Evolutionary conservation across 164 flowering plant genomes (phyloP).

Genomic region (Annona squamosa): DNA sequence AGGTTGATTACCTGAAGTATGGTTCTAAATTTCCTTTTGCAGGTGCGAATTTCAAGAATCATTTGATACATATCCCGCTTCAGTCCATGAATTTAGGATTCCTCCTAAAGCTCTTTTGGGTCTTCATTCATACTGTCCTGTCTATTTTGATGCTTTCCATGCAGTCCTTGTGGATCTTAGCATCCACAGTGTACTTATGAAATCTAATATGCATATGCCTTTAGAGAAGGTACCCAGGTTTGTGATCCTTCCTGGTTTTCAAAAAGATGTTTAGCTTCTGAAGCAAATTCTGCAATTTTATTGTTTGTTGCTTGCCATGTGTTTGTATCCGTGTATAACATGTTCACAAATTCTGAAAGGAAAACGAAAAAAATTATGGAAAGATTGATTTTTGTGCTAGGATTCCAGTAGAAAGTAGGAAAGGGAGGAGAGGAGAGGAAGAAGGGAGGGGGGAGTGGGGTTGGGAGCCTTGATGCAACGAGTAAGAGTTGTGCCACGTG

Average conservation of each 20-base stretch:
- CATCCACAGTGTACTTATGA: slow-evolving; percentile 59
- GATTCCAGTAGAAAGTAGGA: no score
- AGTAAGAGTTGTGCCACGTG: no score
- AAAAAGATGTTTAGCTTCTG: neutral
- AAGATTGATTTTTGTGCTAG: no score
- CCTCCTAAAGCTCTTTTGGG: slow-evolving; percentile 96
- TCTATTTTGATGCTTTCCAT: slow-evolving; percentile 88
- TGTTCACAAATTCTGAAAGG: neutral
- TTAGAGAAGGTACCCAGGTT: slow-evolving; percentile 69
- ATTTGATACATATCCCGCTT: slow-evolving; percentile 53
- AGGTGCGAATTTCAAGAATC: slow-evolving; percentile 55
- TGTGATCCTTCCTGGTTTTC: slow-evolving; percentile 30
- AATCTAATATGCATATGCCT: slow-evolving; percentile 36
- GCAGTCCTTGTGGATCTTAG: slow-evolving; percentile 79
- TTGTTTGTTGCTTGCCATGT: neutral
- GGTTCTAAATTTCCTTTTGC: slow-evolving; percentile 8
- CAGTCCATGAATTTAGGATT: slow-evolving; percentile 87
- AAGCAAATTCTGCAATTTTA: neutral
- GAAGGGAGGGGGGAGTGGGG: no score
- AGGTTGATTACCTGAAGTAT: no score
- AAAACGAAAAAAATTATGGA: no score
- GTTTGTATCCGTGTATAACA: neutral
- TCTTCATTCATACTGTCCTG: slow-evolving; percentile 92
- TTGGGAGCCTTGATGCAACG: no score
- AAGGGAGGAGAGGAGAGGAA: no score